Percentiles rank a stretch among this genome's conserved stretches.
Conservation (phyloP, 1,139 yeast species). For the Geotrichum bryndzae region DNA sequence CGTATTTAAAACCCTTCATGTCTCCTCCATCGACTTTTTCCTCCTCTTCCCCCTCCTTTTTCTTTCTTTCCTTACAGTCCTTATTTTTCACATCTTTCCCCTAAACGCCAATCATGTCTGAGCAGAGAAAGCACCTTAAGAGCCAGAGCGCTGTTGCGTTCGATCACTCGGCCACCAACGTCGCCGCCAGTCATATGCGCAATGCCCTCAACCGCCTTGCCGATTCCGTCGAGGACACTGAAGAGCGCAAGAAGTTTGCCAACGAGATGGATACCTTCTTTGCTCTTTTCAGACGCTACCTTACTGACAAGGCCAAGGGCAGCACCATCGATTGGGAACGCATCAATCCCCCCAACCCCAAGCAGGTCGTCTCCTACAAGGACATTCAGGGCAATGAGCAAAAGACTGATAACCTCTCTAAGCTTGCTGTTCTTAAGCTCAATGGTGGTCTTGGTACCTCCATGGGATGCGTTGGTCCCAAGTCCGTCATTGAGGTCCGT, state of each 20-base stretch:
- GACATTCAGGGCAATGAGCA: slow-evolving; percentile 34
- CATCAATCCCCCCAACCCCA: slow-evolving; percentile 80
- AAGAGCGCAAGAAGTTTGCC: slow-evolving; percentile 61
- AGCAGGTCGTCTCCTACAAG: slow-evolving; percentile 79
- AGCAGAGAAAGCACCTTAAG: slow-evolving; percentile 18
- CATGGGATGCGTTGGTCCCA: slow-evolving; percentile 99
- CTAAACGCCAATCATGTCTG: background rate
- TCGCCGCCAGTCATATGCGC: slow-evolving; percentile 97
- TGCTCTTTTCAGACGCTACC: slow-evolving; percentile 85
- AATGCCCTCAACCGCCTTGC: slow-evolving; percentile 86
- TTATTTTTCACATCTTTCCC: background rate
- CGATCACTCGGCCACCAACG: slow-evolving; percentile 91
- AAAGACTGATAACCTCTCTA: slow-evolving; percentile 53
- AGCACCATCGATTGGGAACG: slow-evolving; percentile 89
- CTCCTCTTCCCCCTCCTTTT: background rate
- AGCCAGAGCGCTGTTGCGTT: slow-evolving; percentile 47
- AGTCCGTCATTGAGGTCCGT: slow-evolving; percentile 95
- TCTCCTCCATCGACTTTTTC: background rate
- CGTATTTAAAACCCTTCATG: background rate
- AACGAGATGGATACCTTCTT: slow-evolving; percentile 93
- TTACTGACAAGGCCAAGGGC: slow-evolving; percentile 84
- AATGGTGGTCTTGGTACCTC: slow-evolving; percentile 99
- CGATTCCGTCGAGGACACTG: slow-evolving; percentile 62
- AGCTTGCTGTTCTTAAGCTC: slow-evolving; percentile 89
- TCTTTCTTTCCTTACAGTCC: background rate